Evolutionary conservation across 192 early-diverging fungal species (phyloP), one percentile per base, ranked within the genome.

Genomic region (Coemansia sp.): DNA sequence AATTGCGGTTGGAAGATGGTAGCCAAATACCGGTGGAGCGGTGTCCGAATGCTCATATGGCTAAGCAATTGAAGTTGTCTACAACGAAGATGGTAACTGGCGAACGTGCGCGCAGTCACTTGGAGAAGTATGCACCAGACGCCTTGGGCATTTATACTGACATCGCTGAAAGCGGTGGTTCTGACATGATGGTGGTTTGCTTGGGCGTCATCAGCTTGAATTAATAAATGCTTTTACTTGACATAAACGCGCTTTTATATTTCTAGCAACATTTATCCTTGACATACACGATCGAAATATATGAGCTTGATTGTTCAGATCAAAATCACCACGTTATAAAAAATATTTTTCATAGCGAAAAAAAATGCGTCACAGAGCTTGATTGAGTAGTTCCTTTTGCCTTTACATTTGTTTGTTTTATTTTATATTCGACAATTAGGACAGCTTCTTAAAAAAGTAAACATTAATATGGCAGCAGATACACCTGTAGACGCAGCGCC

Each of bases 11-110:
- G 46, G 50, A 50, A 8, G 27, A 31, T 15, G 51, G 51, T 5
- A 55, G 51, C 27, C 51, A 55, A 25, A 23, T 27, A 17, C 50
- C 21, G 29, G 51, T 55, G 14, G 41, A 5, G 19, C 23, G 15
- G 21, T 57, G 48, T 46, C 41, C 51, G 17, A n/a, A 17, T 5
- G 62, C 48, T 23, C 50, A 39, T 41, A 29, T 45, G 25, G 45
- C 50, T 7, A 15, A 37, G 50, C 59, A 59, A 15, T 10, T 66
- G 1, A 63, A 64, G 65, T 23, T 71, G 41, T 71, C 69, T 10
- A 76, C 74, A 27, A 71, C 74, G n/a, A 67, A 60, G 37, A 39
- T 76, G 69, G 23, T 76, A 15, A 41, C 60, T 5, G 74, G 74
- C 23, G 66, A 76, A 34, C 69, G 62, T 36, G 74, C 69, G 11